Conservation (phyloP, 345 rosid species). For the Corymbia maculata region DNA sequence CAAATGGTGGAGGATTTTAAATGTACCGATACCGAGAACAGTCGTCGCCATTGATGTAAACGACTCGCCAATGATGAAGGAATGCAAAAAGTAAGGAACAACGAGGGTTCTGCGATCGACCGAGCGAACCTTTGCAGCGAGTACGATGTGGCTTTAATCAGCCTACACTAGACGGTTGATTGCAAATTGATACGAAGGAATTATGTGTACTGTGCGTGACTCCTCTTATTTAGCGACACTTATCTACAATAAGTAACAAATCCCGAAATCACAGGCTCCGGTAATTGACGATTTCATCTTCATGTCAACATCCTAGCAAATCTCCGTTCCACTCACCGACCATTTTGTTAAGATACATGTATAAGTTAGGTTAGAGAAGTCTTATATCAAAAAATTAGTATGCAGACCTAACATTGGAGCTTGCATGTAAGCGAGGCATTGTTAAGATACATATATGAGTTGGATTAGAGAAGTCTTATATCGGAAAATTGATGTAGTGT, state of each 20-base stretch:
- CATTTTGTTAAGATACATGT: no score
- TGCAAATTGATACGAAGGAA: neutral
- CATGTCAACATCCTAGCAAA: neutral
- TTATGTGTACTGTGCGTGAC: rapidly evolving
- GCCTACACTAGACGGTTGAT: neutral
- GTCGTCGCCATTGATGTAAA: no score
- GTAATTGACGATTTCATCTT: neutral
- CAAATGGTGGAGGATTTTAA: neutral
- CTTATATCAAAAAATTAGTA: no score
- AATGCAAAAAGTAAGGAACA: no score
- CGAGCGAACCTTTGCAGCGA: neutral
- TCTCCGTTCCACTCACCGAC: neutral
- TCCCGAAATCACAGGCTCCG: neutral
- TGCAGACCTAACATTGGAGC: no score
- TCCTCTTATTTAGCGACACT: neutral
- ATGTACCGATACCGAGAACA: neutral
- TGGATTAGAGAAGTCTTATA: no score
- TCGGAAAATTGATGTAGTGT: no score
- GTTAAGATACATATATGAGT: no score
- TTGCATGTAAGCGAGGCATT: no score
- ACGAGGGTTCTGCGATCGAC: no score
- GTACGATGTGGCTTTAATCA: neutral
- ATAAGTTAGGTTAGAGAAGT: no score
- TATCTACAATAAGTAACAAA: no score
- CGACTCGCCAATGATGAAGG: neutral